A percentile compares a stretch with the other conserved stretches of the same genome.
These are phyloP conservation scores for Cutaneotrichosporon cutaneum DNA, from an alignment of 1,284 basidiomycete genomes.

Conservation along the genomic window DNA sequence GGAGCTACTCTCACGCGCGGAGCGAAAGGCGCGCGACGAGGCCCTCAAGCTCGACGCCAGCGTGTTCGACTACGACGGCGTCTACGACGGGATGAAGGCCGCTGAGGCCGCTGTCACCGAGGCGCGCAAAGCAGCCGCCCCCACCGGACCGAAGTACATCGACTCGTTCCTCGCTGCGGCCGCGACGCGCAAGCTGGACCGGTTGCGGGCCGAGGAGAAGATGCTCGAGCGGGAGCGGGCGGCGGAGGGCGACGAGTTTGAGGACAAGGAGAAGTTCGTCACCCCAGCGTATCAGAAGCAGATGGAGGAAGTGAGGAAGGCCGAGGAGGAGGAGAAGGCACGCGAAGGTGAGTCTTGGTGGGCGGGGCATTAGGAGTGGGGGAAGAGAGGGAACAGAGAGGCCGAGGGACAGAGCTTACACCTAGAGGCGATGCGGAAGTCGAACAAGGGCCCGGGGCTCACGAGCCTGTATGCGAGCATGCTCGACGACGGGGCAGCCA, in stretches of 20 bases:
- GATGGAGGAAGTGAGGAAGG: slow-evolving; percentile 83
- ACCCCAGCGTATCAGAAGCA: slow-evolving; percentile 97
- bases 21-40: slow-evolving; percentile 57
- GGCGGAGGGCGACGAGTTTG: slow-evolving; percentile 88
- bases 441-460: slow-evolving; percentile 65
- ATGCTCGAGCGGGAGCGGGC: slow-evolving; percentile 93
- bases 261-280: slow-evolving; percentile 93
- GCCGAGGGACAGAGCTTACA: not conserved
- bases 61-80: slow-evolving; percentile 93
- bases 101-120: slow-evolving; percentile 70
- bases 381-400: too few species aligned
- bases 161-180: slow-evolving; percentile 76
- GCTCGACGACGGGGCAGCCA: slow-evolving; percentile 73
- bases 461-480: slow-evolving; percentile 81
- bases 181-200: slow-evolving; percentile 80
- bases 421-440: slow-evolving; percentile 62
- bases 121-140: slow-evolving; percentile 69
- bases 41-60: slow-evolving; percentile 77
- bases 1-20: slow-evolving; percentile 32
- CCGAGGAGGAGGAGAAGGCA: slow-evolving; percentile 85
- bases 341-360: slow-evolving; percentile 68
- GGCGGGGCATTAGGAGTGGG: not conserved
- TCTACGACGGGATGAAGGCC: slow-evolving; percentile 94
- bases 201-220: slow-evolving; percentile 95
- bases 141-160: slow-evolving; percentile 94